These are phyloP conservation scores for Colletotrichum gloeosporioides DNA, from an alignment of 2,329 filamentous ascomycete species.

Conservation along the genomic window DNA sequence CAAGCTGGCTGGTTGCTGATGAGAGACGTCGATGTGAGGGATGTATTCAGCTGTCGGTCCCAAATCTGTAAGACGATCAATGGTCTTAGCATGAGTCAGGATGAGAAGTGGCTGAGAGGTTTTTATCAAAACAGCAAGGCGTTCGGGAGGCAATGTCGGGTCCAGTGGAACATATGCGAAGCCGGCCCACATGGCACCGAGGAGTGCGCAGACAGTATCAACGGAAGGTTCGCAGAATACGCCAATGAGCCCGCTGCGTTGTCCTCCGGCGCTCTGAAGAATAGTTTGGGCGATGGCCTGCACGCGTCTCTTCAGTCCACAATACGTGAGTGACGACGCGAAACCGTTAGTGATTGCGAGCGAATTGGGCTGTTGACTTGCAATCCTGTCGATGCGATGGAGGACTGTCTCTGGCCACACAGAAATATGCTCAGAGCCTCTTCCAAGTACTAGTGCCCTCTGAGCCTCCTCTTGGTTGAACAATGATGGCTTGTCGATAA, in stretches of 20 bases:
- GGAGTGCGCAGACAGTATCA: conserved; percentile 40
- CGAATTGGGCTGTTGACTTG: background rate
- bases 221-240: conserved; percentile 43
- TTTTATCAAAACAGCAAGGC: background rate
- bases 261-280: background rate
- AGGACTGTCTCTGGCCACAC: background rate
- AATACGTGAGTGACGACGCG: background rate
- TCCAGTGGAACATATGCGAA: conserved; percentile 48
- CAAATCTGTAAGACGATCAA: background rate
- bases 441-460: background rate
- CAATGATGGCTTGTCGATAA: background rate
- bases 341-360: background rate
- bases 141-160: background rate
- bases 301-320: background rate
- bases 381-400: background rate
- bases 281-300: background rate
- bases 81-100: background rate
- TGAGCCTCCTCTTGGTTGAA: background rate
- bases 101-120: background rate
- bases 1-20: background rate
- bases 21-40: background rate
- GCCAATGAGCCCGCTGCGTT: conserved; percentile 26
- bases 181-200: conserved; percentile 45
- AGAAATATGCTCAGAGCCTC: background rate
- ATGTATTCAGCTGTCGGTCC: background rate